A percentile compares a stretch with the other conserved stretches of the same genome.
phyloP scores from a whole-genome alignment of 305 asterid species.

The Striga hermonthica region DNA sequence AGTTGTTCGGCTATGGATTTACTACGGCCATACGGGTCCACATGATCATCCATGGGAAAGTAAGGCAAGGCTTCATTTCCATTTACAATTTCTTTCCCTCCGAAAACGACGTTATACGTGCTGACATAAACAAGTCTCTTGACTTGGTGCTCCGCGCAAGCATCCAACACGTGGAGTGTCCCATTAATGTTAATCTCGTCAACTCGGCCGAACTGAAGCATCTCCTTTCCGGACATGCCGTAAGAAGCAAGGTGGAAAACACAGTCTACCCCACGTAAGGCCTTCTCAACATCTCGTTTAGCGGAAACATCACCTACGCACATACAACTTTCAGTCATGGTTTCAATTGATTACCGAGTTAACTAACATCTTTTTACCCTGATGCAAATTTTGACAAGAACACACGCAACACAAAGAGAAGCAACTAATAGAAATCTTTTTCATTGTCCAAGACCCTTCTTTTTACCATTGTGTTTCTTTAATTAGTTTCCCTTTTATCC shows the following conservation, averaged over 20 bases:
- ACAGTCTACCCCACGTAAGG: conserved; percentile 70
- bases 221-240: conserved; percentile 98
- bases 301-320: conserved; percentile 62
- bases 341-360: neutral
- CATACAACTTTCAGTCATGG: conserved; percentile 2
- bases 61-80: conserved; percentile 86
- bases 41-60: conserved; percentile 81
- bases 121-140: conserved; percentile 83
- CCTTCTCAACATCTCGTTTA: conserved; percentile 66
- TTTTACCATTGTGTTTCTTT: too few relatives aligned
- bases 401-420: too few relatives aligned
- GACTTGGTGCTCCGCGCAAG: conserved; percentile 72
- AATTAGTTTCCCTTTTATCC: too few relatives aligned
- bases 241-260: conserved; percentile 95
- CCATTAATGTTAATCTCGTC: conserved; percentile 84
- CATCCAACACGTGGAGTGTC: conserved; percentile 73
- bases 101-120: conserved; percentile 82
- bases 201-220: conserved; percentile 78
- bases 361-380: neutral
- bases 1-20: conserved; percentile 90
- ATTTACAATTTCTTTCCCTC: conserved; percentile 81
- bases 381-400: too few relatives aligned
- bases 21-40: conserved; percentile 85
- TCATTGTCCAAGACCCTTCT: too few relatives aligned
- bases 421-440: too few relatives aligned